These are phyloP conservation scores for Mucor velutinosus DNA, from an alignment of 371 early-diverging fungal genomes.

Conservation along the genomic window DNA sequence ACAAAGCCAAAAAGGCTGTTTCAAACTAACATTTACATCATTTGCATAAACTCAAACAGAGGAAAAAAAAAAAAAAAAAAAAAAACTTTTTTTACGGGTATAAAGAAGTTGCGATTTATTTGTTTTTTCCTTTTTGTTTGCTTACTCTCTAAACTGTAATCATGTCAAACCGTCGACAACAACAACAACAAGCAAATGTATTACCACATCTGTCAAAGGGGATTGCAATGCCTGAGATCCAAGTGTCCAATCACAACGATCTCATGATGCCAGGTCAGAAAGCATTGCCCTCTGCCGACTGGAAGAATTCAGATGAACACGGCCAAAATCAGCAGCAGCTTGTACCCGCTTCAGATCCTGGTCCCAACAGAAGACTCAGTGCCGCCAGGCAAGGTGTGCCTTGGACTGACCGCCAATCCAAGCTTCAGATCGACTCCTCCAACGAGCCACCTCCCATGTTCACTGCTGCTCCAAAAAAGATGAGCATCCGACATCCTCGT, in stretches of 20 bases:
- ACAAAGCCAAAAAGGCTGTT: neutral
- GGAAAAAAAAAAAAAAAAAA: neutral
- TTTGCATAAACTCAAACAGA: conserved; percentile 2
- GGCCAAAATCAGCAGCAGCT: conserved; percentile 3
- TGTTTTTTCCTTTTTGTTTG: conserved; percentile 11
- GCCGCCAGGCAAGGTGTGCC: conserved; percentile 23
- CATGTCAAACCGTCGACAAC: conserved; percentile 13
- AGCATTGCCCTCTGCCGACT: conserved; percentile 12
- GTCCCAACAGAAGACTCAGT: neutral
- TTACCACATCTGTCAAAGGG: conserved; percentile 45
- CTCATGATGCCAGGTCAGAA: conserved; percentile 29
- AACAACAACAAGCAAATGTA: conserved; percentile 14
- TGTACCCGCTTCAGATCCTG: conserved; percentile 13
- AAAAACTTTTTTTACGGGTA: neutral
- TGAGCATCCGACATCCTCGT: conserved; percentile 13
- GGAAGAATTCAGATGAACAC: conserved; percentile 1
- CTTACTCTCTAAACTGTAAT: neutral
- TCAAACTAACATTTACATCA: conserved; percentile 3
- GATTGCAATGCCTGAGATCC: conserved; percentile 26
- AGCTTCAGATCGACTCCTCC: conserved; percentile 16
- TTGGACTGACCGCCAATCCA: conserved; percentile 25
- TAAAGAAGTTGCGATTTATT: neutral
- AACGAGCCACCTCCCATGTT: conserved; percentile 42
- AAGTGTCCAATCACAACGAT: neutral
- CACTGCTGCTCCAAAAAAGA: conserved; percentile 24